A percentile compares a stretch with the other conserved stretches of the same genome.
Evolutionary conservation across 2,329 filamentous ascomycete genomes (phyloP).

Genomic region (Xylaria arbuscula): DNA sequence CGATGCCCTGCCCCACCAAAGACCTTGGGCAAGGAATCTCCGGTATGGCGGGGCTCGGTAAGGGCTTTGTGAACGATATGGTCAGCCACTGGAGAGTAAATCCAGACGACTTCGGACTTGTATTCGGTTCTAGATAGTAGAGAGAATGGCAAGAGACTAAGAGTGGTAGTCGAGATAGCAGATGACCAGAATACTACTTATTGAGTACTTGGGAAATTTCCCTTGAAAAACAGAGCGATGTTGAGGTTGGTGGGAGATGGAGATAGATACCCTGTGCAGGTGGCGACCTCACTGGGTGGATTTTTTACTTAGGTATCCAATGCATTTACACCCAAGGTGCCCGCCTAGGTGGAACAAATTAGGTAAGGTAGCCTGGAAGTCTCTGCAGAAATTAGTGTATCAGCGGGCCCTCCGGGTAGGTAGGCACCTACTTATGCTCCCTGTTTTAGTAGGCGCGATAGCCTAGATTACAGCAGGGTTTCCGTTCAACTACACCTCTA

Average conservation of each 20-base stretch:
- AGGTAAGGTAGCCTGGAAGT: no score
- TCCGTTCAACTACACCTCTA: no score
- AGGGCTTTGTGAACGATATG: neutral
- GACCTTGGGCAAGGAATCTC: constrained; percentile 25
- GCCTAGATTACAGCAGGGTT: no score
- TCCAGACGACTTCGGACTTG: neutral
- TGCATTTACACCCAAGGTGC: constrained; percentile 1
- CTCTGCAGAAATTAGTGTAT: no score
- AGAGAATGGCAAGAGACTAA: neutral
- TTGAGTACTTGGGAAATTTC: neutral
- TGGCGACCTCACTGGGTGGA: neutral
- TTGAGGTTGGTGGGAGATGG: neutral
- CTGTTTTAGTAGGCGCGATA: no score
- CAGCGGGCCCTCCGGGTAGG: no score
- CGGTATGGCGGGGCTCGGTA: constrained; percentile 31
- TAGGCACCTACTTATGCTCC: no score
- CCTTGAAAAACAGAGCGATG: neutral
- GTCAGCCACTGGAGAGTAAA: neutral
- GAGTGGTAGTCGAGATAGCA: neutral
- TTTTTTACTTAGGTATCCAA: neutral
- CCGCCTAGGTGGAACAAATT: no score
- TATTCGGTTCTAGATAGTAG: neutral
- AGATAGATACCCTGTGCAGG: neutral
- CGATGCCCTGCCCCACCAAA: constrained; percentile 32
- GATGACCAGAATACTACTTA: neutral